Base-by-base conservation (phyloP, 2,329 filamentous ascomycete genomes). In the Stemphylium lycopersici region DNA sequence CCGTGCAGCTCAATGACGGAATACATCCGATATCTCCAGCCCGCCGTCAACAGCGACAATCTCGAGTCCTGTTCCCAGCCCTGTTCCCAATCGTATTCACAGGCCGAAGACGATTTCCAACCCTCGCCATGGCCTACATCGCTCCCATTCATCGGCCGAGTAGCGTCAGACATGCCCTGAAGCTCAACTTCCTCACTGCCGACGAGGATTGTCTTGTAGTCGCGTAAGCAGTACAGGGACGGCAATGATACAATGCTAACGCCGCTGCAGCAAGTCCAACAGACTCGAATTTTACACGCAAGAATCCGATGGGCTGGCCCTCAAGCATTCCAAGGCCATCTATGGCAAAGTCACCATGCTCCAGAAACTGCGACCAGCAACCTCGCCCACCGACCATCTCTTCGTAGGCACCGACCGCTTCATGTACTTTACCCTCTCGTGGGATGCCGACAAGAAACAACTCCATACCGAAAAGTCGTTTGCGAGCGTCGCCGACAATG, bases 101-200 rank as follows among this genome's bases (percentile, higher is more conserved):
- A 37, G 58, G 63, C 67, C 62, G 58, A 52, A 59, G 49, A 42
- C 8, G 8, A 32, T 6, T 34, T 26, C 7, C 16, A 22, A 10
- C 29, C 32, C 41, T 32, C 59, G 70, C 34, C 55, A 99, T 99
- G 95, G 90, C 95, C 47, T 99, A 98, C 76, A 81, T 99, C 69
- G 92, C 91, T 58, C 93, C 95, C 34, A 95, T 99, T 52, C 95
- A 99, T 76, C 85, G 88, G 67, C 90, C 95, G 20, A 97, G 91
- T 74, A 96, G 91, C 79, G 87, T 97, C 61, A 87, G 93, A 50
- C 90, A 96, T 83, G 93, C 93, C 12, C 76, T 98, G 62, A 90
- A 89, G 71, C 83, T 93, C 56, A 87, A 86, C 66, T 88, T 98
- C 66, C 80, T 96, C 46, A 83, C 85, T 38, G 79, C 85, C 4